Evolutionary conservation across 2,329 filamentous ascomycete species (phyloP).

Genomic region (Madurella mycetomatis): DNA sequence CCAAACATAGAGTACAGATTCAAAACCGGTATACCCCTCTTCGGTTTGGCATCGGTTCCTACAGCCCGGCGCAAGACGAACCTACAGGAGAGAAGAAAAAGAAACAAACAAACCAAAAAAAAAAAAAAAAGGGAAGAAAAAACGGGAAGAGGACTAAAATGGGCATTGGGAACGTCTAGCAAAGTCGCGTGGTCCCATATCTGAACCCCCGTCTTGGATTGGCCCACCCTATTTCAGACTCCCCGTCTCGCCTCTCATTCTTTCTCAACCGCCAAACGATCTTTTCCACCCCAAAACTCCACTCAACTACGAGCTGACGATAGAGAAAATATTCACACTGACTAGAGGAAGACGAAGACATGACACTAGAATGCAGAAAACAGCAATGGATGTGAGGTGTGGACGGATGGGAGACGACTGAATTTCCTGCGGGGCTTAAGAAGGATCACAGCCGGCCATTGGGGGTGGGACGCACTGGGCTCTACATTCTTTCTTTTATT

Average conservation of each 20-base stretch:
- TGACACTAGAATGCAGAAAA: neutral
- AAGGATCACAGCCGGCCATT: neutral
- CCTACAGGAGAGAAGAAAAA: neutral
- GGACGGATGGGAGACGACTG: neutral
- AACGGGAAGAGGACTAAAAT: neutral
- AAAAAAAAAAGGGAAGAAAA: neutral
- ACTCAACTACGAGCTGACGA: neutral
- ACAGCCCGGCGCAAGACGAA: neutral
- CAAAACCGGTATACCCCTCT: slow-evolving; percentile 19
- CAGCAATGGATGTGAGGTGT: neutral
- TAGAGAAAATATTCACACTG: neutral
- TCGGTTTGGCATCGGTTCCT: slow-evolving; percentile 1
- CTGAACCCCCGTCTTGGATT: neutral
- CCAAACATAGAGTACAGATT: slow-evolving; percentile 21
- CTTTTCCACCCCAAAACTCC: neutral
- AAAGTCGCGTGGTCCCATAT: neutral
- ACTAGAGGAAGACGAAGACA: slow-evolving; percentile 1
- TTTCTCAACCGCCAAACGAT: neutral
- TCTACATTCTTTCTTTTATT: neutral
- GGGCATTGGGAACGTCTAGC: too few relatives aligned
- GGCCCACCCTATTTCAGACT: neutral
- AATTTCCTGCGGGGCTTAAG: neutral
- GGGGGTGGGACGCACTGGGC: neutral
- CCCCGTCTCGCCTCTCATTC: too few relatives aligned
- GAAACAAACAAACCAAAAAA: neutral